Evolutionary conservation across 192 early-diverging fungal genomes (phyloP).

Genomic region (Chytriomyces sp.): DNA sequence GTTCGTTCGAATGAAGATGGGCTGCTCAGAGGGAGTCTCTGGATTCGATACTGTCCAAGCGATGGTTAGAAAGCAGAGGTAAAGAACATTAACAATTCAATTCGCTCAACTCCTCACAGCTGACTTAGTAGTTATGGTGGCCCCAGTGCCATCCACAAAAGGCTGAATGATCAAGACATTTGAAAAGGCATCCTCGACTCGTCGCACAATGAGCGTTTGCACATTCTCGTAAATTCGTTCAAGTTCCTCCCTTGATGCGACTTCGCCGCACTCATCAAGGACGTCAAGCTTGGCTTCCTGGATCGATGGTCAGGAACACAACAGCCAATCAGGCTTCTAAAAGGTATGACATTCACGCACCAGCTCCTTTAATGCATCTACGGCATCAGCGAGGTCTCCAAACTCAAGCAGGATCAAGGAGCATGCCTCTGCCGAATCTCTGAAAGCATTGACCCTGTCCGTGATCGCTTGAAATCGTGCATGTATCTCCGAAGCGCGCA

Average conservation of each 20-base stretch:
- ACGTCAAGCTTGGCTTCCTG: slow-evolving; percentile 1
- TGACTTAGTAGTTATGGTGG: slow-evolving; percentile 9
- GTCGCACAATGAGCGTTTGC: not conserved
- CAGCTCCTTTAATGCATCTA: slow-evolving; percentile 7
- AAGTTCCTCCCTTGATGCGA: not conserved
- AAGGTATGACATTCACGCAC: not conserved
- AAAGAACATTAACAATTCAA: not conserved
- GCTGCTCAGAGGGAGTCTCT: not conserved
- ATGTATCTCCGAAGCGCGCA: not conserved
- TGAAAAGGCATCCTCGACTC: slow-evolving; percentile 17
- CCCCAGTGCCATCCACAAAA: not conserved
- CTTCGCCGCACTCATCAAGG: slow-evolving; percentile 9
- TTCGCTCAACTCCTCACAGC: not conserved
- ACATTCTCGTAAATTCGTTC: slow-evolving; percentile 7
- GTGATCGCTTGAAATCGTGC: not conserved
- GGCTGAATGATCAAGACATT: slow-evolving; percentile 9
- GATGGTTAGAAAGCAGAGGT: not conserved
- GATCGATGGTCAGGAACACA: not conserved
- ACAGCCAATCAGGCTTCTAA: not conserved
- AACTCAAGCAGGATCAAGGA: slow-evolving; percentile 11
- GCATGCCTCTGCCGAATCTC: slow-evolving; percentile 17
- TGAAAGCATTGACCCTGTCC: slow-evolving; percentile 4
- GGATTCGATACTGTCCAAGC: not conserved
- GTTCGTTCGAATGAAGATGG: slow-evolving; percentile 11
- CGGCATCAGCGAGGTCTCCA: slow-evolving; percentile 18